Base-by-base conservation (phyloP, 2,329 filamentous ascomycete genomes). In the Pseudogymnoascus sp. region DNA sequence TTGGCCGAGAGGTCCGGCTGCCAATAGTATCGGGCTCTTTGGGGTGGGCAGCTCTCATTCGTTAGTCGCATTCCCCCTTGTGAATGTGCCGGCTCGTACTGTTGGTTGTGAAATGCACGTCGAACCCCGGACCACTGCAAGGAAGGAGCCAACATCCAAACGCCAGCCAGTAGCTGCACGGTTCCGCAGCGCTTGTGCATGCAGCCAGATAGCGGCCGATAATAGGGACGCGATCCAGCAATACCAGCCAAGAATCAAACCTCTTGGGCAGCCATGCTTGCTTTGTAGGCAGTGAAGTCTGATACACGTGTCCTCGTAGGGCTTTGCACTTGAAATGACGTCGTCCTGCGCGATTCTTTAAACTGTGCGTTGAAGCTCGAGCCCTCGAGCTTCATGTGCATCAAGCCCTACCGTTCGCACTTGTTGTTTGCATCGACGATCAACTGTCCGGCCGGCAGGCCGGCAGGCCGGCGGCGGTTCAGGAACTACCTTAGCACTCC, bases 201-300 rank as follows among this genome's bases (percentile, higher is more conserved):
- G 49, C 49, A 55, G 49, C 49, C 49, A 55, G 49, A 55, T 55
- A 55, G 49, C 49, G 49, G 49, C 49, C n/a, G 49, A 55, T 55
- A 33, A 35, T 55, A 35, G 49, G 25, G 49, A 33, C 49, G 4
- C 25, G 28, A 55, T 55, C 25, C n/a, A 33, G 25, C 49, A 55
- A 19, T 55, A 22, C 33, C 49, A 55, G 49, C 49, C 49, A 55
- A 55, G 49, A 22, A 22, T 55, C 28, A 55, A 22, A 55, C n/a
- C 28, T 55, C 49, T 55, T 55, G 49, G 49, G 49, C 49, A 55
- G 49, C 49, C 49, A 55, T 55, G 49, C 49, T 35, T 55, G 28
- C 28, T 55, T 19, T 35, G 49, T 12, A 55, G 28, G 49, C 28
- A 55, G n/a, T 55, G 49, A 33, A 55, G 49, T 55, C 49, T 5